Evolutionary conservation across 169 alveolate genomes (phyloP).

Genomic region (Plasmodium gallinaceum): DNA sequence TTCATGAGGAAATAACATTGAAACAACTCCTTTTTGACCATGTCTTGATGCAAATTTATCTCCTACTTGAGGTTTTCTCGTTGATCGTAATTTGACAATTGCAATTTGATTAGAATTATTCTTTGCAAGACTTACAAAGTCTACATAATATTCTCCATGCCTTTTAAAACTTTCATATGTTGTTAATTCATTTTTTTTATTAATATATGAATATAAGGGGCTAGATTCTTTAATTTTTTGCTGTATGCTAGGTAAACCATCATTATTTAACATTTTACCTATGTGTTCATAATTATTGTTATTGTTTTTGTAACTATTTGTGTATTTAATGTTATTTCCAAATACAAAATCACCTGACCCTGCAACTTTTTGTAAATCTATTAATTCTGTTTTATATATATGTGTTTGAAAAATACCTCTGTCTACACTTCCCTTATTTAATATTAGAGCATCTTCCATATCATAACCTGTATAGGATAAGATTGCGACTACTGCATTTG

Average conservation of each 20-base stretch:
- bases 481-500: constrained; percentile 99
- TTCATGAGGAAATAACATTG: constrained; percentile 97
- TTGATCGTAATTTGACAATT: constrained; percentile 78
- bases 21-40: constrained; percentile 99
- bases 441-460: constrained; percentile 99
- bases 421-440: constrained; percentile 98
- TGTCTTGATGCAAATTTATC: constrained; percentile 99
- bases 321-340: constrained; percentile 73
- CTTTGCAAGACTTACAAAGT: constrained; percentile 27
- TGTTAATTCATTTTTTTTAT: constrained; percentile 57
- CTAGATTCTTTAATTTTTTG: constrained; percentile 83
- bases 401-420: constrained; percentile 99
- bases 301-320: constrained; percentile 1
- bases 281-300: constrained; percentile 7
- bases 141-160: constrained; percentile 56
- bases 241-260: constrained; percentile 92
- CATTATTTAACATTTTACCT: constrained; percentile 54
- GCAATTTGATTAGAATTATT: constrained; percentile 66
- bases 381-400: constrained; percentile 95
- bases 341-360: constrained; percentile 34
- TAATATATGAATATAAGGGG: constrained; percentile 80
- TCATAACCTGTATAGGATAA: constrained; percentile 99
- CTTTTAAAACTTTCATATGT: constrained; percentile 47
- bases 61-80: constrained; percentile 97
- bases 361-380: constrained; percentile 80